Evolutionary conservation across 2,329 filamentous ascomycete genomes (phyloP).

Genomic region (Epichloe hybrida): DNA sequence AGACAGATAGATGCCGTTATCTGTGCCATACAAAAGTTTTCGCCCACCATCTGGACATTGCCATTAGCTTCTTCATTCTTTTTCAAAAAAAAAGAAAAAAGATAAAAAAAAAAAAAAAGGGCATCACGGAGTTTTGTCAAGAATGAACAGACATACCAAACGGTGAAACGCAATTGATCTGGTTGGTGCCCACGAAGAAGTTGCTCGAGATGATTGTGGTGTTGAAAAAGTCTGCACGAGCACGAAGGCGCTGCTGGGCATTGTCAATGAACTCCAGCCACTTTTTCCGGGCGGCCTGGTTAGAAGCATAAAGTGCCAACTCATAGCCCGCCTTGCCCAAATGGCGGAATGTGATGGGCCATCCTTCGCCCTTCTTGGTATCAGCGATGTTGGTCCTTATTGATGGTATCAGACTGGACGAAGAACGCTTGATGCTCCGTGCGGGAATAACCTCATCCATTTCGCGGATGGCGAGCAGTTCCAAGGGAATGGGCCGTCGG

Average conservation of each 20-base stretch:
- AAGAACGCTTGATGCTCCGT: conserved; percentile 70
- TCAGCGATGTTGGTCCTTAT: conserved; percentile 33
- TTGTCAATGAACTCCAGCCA: conserved; percentile 94
- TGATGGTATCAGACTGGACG: conserved; percentile 63
- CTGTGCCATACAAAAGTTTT: conserved; percentile 88
- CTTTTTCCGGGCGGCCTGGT: conserved; percentile 77
- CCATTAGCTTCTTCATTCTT: conserved; percentile 5
- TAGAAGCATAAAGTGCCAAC: conserved; percentile 74
- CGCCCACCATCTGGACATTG: conserved; percentile 63
- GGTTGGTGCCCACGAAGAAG: conserved; percentile 56
- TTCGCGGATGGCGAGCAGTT: conserved; percentile 83
- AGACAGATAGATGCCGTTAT: conserved; percentile 82
- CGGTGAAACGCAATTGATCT: conserved; percentile 88
- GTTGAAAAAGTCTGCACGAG: conserved; percentile 86
- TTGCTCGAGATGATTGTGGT: conserved; percentile 45
- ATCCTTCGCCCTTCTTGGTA: conserved; percentile 58
- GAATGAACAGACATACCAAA: conserved; percentile 48
- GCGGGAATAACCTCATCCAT: conserved; percentile 93
- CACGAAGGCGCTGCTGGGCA: conserved; percentile 75
- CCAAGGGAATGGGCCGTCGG: conserved; percentile 81
- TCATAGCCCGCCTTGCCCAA: conserved; percentile 94
- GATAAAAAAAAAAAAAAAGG: no score
- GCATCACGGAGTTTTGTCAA: neutral
- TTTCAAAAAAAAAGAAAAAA: no score
- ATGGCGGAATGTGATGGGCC: conserved; percentile 92